Conservation (phyloP, 768 basidiomycete genomes). For the Dendrothele bispora region DNA sequence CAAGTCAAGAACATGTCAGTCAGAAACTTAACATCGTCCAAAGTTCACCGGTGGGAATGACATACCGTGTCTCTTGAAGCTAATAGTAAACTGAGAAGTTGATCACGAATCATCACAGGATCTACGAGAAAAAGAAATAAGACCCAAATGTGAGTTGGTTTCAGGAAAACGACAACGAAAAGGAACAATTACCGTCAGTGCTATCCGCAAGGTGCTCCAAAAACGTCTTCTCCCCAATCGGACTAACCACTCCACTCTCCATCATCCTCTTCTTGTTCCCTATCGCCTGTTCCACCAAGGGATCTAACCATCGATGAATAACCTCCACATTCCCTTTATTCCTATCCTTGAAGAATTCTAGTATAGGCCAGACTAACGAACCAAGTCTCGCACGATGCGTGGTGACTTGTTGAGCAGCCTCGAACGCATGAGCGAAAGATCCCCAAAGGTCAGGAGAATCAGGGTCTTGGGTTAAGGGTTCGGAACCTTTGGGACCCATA, state of each 20-base stretch:
- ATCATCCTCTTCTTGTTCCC: conserved; percentile 40
- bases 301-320: conserved; percentile 62
- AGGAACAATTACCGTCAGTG: conserved; percentile 50
- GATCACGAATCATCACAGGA: conserved; percentile 66
- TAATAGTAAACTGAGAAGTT: conserved; percentile 73
- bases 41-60: conserved; percentile 7
- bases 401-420: conserved; percentile 54
- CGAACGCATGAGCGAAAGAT: conserved; percentile 59
- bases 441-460: no score
- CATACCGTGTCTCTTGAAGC: conserved; percentile 78
- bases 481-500: conserved; percentile 60
- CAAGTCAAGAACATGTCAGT: not conserved
- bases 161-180: not conserved
- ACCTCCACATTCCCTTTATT: conserved; percentile 46
- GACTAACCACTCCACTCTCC: conserved; percentile 35
- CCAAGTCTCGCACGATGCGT: conserved; percentile 51
- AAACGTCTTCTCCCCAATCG: conserved; percentile 58
- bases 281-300: conserved; percentile 56
- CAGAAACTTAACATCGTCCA: not conserved
- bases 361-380: conserved; percentile 59
- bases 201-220: conserved; percentile 66
- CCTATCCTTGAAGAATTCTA: conserved; percentile 58
- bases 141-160: not conserved
- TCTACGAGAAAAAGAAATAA: conserved; percentile 40
- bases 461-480: conserved; percentile 52